These are phyloP conservation scores for Eucalyptus tenuipes DNA, from an alignment of 345 rosid species.

Conservation along the genomic window DNA sequence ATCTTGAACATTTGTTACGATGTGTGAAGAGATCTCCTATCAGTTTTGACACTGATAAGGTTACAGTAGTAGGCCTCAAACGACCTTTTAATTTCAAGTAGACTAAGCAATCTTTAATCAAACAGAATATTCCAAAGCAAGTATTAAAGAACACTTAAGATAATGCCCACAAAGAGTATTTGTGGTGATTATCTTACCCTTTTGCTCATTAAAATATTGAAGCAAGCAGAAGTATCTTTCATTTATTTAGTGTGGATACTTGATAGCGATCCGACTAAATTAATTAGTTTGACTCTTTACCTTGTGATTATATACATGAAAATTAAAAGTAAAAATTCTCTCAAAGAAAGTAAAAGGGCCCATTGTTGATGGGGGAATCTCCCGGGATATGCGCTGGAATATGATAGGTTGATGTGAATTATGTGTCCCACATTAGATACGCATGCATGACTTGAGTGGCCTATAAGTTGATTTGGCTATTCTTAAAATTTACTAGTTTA, in stretches of 20 bases:
- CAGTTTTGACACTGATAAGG: rapidly evolving
- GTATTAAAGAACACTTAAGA: neutral
- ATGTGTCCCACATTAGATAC: neutral
- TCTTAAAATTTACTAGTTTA: neutral
- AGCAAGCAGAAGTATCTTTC: neutral
- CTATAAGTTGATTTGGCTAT: neutral
- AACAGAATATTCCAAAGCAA: neutral
- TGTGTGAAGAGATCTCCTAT: neutral
- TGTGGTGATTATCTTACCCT: neutral
- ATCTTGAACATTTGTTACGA: neutral
- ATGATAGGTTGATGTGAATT: neutral
- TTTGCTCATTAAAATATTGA: neutral
- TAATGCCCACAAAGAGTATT: neutral
- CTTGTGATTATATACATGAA: neutral
- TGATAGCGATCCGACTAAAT: neutral
- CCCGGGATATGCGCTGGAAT: neutral
- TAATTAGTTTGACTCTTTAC: neutral
- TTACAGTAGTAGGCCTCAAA: neutral
- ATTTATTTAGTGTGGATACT: neutral
- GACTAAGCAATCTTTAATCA: rapidly evolving
- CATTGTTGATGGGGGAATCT: neutral
- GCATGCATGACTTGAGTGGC: neutral
- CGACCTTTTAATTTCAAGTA: neutral
- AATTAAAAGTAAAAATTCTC: neutral
- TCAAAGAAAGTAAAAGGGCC: neutral